Evolutionary conservation across 805 yeast species (phyloP), one percentile per base, ranked within the genome.

Genomic region (Wickerhamiella alocasiicola): DNA sequence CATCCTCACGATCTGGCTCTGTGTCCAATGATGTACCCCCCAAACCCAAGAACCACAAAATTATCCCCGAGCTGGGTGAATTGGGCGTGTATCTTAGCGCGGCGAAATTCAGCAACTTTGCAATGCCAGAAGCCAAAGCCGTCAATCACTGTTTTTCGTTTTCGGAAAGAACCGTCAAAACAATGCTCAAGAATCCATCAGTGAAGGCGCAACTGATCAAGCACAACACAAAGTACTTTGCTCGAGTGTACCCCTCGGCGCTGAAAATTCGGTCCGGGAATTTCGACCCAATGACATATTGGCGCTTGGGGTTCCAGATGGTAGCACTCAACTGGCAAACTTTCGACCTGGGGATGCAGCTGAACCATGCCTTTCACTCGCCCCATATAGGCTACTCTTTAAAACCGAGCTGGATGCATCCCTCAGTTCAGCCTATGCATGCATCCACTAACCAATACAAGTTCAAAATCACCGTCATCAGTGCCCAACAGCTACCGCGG

Each of bases 281-380:
- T 53, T 87, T 83, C 54, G 71, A 70, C 32, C 97, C 98, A 0
- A 59, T 82, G 2, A 57, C 59, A 1, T 84, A 74, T 53, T 91
- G 99, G 98, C 67, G 67, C 37, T 64, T 70, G 35, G 99, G 99
- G 1, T 78, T 71, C 9, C 98, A 91, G 55, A 74, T 91, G 84
- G 97, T 82, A 4, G 97, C 98, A 0, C 78, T 95, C 0, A 91
- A 88, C 55, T 88, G 96, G 96, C 98, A 88, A 59, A 78, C 91
- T 0, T 78, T 74, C 55, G 98, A 91, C 54, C 44, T 75, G 13
- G 95, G 96, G 0, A 88, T 87, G 55, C 95, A 85, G 54, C 53
- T 91, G 9, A 87, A 85, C 56, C 81, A 81, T 46, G 82, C 3
- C 62, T 85, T 70, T 84, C 88, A 57, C 73, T 72, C 38, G 58